A percentile compares a stretch with the other conserved stretches of the same genome.
Conservation (phyloP, 176 grass and related monocot genomes). For the Tillandsia fasciculata region DNA sequence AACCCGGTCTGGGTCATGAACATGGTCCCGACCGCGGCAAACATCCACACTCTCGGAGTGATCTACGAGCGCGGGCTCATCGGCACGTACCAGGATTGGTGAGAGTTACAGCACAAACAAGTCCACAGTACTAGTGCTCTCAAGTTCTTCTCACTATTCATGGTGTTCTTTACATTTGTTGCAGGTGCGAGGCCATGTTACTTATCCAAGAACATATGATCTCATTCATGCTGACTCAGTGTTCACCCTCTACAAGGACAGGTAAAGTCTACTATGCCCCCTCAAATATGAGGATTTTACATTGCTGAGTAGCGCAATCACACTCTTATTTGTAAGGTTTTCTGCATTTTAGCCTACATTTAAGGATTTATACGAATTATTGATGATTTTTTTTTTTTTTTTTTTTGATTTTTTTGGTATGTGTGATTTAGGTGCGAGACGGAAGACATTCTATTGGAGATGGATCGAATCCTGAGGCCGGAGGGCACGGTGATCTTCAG, state of each 20-base stretch:
- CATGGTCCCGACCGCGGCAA: constrained; percentile 28
- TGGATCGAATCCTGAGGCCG: constrained; percentile 49
- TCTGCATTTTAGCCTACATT: no score
- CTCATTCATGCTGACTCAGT: constrained; percentile 42
- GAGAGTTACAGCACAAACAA: constrained; percentile 2
- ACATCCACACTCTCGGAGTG: constrained; percentile 25
- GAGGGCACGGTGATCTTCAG: constrained; percentile 39
- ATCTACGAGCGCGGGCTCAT: constrained; percentile 55
- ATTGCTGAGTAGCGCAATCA: no score
- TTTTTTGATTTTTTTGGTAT: not conserved
- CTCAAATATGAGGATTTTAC: no score
- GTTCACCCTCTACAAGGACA: constrained; percentile 41
- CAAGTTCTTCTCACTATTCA: not conserved
- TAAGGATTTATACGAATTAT: no score
- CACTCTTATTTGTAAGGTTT: no score
- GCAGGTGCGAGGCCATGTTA: constrained; percentile 51
- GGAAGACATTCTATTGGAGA: constrained; percentile 47
- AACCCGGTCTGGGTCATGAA: constrained; percentile 55
- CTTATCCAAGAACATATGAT: constrained; percentile 47
- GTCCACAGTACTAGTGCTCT: not conserved
- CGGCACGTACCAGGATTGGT: constrained; percentile 52
- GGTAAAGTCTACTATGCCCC: constrained; percentile 3
- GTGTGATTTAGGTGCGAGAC: constrained; percentile 28
- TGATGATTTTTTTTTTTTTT: no score
- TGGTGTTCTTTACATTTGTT: not conserved